Base-by-base conservation (phyloP, 257 asterid genomes). In the Datura wrightii region DNA sequence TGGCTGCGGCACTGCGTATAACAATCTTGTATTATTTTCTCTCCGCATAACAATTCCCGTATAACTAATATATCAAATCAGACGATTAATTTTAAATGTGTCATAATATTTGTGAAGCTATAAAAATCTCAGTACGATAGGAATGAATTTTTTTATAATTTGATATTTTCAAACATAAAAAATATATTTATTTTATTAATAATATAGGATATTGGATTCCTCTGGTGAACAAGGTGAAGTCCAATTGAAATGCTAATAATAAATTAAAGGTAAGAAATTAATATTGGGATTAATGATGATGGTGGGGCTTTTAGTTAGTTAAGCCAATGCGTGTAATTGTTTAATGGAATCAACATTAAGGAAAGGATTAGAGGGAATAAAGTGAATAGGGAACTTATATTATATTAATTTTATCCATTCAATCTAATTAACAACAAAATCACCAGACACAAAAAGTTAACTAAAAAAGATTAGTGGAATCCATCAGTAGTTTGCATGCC, bases 381-480 rank as follows among this genome's bases (percentile, higher is more conserved):
- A 42, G 79, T 18, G 79, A 41, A 70, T 18, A 36, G 5, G 36
- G 79, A 70, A 55, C 79, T 70, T 70, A 70, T 37, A 39, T 42
- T 70, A 18, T 18, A 44, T 39, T 39, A 44, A 18, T 42, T 41
- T 18, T 71, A 55, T 71, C 9, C 16, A n/a, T 42, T 70, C 54
- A 70, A 70, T 42, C 0, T 18, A 42, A 42, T 71, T 39, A 15
- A 39, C 52, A 69, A 39, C 78, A 69, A 69, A 69, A 37, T 69
- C 34, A 69, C 78, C 78, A 69, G 1, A 69, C 52, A 69, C 14
- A 3, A 69, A 16, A 39, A 69, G 53, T 69, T 16, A 11, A 36
- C 6, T 48, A 7, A 16, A 39, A 70, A 18, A 70, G 79, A 41
- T 9, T 0, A 9, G 37, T 71, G 79, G 79, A 71, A 42, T 42